These are phyloP conservation scores for Fusarium buxicola DNA, from an alignment of 2,329 filamentous ascomycete genomes.

Conservation along the genomic window DNA sequence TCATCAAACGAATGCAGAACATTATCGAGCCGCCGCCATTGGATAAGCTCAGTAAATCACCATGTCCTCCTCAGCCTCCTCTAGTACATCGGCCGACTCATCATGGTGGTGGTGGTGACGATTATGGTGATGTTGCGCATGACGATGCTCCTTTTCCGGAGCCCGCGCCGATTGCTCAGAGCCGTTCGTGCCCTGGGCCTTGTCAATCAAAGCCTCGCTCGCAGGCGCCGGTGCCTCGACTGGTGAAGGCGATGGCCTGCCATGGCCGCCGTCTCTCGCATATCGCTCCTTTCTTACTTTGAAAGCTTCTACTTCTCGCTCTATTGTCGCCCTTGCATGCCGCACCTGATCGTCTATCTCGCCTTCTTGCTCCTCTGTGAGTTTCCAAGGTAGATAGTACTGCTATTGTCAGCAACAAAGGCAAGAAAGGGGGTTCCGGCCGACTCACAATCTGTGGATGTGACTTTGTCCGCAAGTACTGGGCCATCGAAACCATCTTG, in stretches of 20 bases:
- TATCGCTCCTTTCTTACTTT: slow-evolving; percentile 59
- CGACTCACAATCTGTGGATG: slow-evolving; percentile 78
- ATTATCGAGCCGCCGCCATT: neutral
- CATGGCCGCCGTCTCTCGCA: slow-evolving; percentile 41
- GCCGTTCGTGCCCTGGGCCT: slow-evolving; percentile 11
- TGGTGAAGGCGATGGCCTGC: slow-evolving; percentile 7
- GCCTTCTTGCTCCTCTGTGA: slow-evolving; percentile 75
- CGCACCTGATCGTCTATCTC: slow-evolving; percentile 77
- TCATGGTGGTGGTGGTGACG: slow-evolving; percentile 63
- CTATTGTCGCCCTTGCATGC: slow-evolving; percentile 71
- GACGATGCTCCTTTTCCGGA: slow-evolving; percentile 27
- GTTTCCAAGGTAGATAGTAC: slow-evolving; percentile 90
- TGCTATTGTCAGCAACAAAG: slow-evolving; percentile 51
- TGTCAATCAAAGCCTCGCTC: slow-evolving; percentile 22
- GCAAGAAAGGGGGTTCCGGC: neutral
- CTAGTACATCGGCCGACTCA: slow-evolving; percentile 79
- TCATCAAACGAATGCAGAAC: neutral
- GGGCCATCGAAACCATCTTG: slow-evolving; percentile 77
- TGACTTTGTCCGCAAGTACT: slow-evolving; percentile 77
- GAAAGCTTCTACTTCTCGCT: slow-evolving; percentile 74
- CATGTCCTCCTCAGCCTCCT: slow-evolving; percentile 88
- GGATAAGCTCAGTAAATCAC: slow-evolving; percentile 80
- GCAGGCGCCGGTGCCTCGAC: slow-evolving; percentile 25
- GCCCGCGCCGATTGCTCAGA: slow-evolving; percentile 12
- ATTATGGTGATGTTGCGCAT: slow-evolving; percentile 20